These are phyloP conservation scores for Boletus vermiculosoides DNA, from an alignment of 768 basidiomycete species.

Conservation along the genomic window DNA sequence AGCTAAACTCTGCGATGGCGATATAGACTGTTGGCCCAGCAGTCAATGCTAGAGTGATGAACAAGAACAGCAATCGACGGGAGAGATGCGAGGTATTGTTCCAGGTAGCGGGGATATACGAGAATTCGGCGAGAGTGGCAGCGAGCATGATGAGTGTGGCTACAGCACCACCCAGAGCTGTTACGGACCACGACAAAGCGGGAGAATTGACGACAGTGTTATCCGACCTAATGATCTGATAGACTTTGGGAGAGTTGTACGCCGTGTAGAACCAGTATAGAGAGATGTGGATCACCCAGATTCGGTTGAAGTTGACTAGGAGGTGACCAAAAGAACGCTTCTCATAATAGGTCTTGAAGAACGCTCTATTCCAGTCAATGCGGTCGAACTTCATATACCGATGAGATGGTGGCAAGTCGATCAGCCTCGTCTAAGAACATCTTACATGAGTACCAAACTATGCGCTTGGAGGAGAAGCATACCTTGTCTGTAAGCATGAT, in stretches of 20 bases:
- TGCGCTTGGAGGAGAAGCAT: not conserved
- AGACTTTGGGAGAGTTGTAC: conserved; percentile 88
- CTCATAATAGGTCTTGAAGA: conserved; percentile 99
- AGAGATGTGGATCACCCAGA: conserved; percentile 97
- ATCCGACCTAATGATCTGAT: conserved; percentile 42
- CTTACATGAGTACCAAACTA: conserved; percentile 1
- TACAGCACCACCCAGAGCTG: conserved; percentile 92
- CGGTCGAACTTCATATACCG: conserved; percentile 97
- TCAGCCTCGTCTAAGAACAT: conserved; percentile 68
- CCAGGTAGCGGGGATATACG: conserved; percentile 98
- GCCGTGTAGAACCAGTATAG: conserved; percentile 97
- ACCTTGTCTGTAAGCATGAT: conserved; percentile 91
- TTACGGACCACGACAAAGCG: conserved; percentile 90
- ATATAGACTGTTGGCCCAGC: conserved; percentile 94
- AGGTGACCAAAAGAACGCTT: conserved; percentile 96
- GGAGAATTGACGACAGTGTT: conserved; percentile 53
- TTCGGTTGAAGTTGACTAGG: conserved; percentile 98
- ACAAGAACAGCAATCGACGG: conserved; percentile 84
- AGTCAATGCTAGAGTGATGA: conserved; percentile 88
- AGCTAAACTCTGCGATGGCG: conserved; percentile 71
- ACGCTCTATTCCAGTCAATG: conserved; percentile 93
- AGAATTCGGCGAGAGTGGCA: conserved; percentile 93
- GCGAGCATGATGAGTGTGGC: conserved; percentile 96
- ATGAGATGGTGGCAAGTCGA: conserved; percentile 87
- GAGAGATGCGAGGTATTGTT: conserved; percentile 97